These are phyloP conservation scores for Carex sylvatica DNA, from an alignment of 202 grass and related monocot genomes.

Conservation along the genomic window DNA sequence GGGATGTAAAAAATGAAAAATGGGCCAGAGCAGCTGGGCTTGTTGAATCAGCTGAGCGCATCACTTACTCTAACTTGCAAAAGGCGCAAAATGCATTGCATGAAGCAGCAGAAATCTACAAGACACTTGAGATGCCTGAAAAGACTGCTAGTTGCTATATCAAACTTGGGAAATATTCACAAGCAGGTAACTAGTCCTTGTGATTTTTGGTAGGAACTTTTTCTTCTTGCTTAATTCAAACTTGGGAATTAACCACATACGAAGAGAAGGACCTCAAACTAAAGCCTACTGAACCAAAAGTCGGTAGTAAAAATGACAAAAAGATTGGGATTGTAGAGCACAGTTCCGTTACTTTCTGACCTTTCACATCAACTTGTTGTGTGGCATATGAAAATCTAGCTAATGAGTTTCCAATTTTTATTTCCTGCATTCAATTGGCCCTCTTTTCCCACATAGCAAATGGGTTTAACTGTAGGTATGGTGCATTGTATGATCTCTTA, in stretches of 20 bases:
- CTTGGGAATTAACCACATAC: background rate
- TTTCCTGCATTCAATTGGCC: too few relatives aligned
- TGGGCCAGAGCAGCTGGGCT: constrained; percentile 78
- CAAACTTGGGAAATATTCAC: constrained; percentile 33
- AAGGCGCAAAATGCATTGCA: constrained; percentile 10
- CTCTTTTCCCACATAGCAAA: background rate
- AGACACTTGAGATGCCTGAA: constrained; percentile 28
- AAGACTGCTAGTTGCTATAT: constrained; percentile 34
- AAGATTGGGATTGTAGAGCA: background rate
- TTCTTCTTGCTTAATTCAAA: background rate
- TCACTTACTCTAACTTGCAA: background rate
- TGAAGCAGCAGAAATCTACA: constrained; percentile 36
- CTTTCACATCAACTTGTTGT: background rate
- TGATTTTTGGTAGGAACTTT: too few relatives aligned
- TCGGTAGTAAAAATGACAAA: background rate
- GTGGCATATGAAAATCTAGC: background rate
- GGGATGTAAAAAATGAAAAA: constrained; percentile 56
- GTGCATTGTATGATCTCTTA: background rate
- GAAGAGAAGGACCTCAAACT: background rate
- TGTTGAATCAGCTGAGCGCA: constrained; percentile 22
- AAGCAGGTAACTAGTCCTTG: constrained; percentile 20
- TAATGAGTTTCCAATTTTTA: background rate
- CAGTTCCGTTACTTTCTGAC: background rate
- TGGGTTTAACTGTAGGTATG: background rate
- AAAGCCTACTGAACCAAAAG: background rate